Base-by-base conservation (phyloP, 2,329 filamentous ascomycete genomes). In the Immersiporthe knoxdaviesiana region DNA sequence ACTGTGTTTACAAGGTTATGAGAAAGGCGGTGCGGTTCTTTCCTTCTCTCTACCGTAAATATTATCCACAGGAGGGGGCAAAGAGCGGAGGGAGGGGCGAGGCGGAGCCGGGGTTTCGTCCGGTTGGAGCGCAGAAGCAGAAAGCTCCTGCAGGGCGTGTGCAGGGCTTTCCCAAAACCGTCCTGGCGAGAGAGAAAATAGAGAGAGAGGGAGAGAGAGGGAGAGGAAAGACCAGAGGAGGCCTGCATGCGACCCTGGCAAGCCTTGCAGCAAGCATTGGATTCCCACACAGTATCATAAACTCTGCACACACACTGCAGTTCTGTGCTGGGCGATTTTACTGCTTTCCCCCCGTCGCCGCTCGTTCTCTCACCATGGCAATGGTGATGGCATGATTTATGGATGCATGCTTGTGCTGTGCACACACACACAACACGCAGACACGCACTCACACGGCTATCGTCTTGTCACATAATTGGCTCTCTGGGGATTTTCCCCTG, bases 101-200 rank as follows among this genome's bases (percentile, higher is more conserved):
- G n/a, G n/a, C n/a, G 12, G 41, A 21, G 21, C 44, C 44, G 44
- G 44, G 44, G 44, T n/a, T 8, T 56, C 14, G 24, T 56, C 52
- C 52, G 52, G 52, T 56, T 30, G 52, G 52, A 56, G 52, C n/a
- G n/a, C 24, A 32, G 8, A 18, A 47, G 44, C 44, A 47, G 21
- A n/a, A n/a, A 18, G 5, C 16, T 16, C 52, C 52, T 56, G 39
- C 35, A 35, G 35, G 35, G 35, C 35, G n/a, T n/a, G n/a, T n/a
- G 35, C 74, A 71, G n/a, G 79, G 73, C 68, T 80, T 74, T 8
- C 77, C 77, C 37, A 79, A 24, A 37, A n/a, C 24, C 18, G 58
- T 60, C 18, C 35, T 60, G n/a, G 58, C 30, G 16, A 60, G 44
- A n/a, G n/a, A n/a, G n/a, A n/a, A n/a, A n/a, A n/a, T n/a, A n/a